Conservation (phyloP, 2,329 filamentous ascomycete species). For the Cladophialophora bantiana region DNA sequence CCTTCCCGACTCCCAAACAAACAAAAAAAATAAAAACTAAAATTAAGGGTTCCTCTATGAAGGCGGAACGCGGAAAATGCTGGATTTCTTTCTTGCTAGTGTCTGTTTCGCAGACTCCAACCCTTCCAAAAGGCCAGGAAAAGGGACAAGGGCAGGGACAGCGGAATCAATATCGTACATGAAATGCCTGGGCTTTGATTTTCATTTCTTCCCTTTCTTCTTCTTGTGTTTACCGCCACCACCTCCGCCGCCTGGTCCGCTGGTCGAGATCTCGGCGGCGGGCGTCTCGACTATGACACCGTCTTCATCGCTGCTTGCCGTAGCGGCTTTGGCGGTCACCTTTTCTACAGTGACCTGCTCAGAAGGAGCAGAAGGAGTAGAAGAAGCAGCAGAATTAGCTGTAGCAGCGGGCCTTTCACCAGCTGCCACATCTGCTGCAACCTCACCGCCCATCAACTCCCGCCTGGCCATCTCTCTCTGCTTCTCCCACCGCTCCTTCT, state of each 20-base stretch:
- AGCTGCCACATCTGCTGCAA: slow-evolving; percentile 30
- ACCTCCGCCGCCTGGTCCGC: slow-evolving; percentile 29
- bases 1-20: too few species aligned
- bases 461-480: slow-evolving; percentile 82
- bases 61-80: neutral
- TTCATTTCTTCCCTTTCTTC: slow-evolving; percentile 57
- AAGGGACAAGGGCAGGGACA: neutral
- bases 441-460: slow-evolving; percentile 70
- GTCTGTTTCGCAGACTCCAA: neutral
- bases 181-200: neutral
- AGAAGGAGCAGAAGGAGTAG: neutral
- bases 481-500: slow-evolving; percentile 90
- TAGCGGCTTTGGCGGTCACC: slow-evolving; percentile 47
- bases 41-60: neutral
- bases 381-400: slow-evolving; percentile 6
- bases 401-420: neutral
- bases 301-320: slow-evolving; percentile 69
- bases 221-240: slow-evolving; percentile 52
- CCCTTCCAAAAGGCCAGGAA: neutral
- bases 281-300: slow-evolving; percentile 77
- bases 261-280: slow-evolving; percentile 41
- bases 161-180: slow-evolving; percentile 1
- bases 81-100: neutral
- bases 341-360: slow-evolving; percentile 1
- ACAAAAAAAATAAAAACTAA: neutral